Evolutionary conservation across 1,284 basidiomycete genomes (phyloP), one percentile per base, ranked within the genome.

Genomic region (Serendipita sp.): DNA sequence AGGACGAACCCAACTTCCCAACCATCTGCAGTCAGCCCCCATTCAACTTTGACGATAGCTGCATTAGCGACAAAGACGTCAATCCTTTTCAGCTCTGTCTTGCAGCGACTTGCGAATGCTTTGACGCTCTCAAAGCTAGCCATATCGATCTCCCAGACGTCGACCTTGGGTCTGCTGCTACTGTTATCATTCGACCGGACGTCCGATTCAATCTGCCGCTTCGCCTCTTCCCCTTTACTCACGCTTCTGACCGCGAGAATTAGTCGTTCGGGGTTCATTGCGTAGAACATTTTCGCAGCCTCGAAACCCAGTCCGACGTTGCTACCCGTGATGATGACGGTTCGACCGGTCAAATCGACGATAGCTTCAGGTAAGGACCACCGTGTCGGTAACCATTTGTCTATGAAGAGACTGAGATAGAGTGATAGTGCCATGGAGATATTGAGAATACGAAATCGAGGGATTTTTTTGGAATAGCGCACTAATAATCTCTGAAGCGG

Each of bases 241-340:
- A 67, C 67, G 47, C 69, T 68, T 26, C 73, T 66, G 60, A 72
- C 72, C 6, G 64, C 71, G 17, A 74, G 62, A 29, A 74, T 68
- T 30, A 74, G 60, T 55, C 66, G 63, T 17, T 62, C 67, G 10
- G 72, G 70, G 8, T 65, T 66, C 71, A 74, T 72, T 26, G 45
- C 61, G 2, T 73, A 73, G 47, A 74, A 71, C 60, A 72, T 35
- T 13, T 47, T 44, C 4, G 49, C 49, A 22, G 61, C 45, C 55
- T 74, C 72, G 47, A 71, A 67, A 3, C 74, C 74, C 15, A 74
- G 64, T 26, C 74, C 74, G 15, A 67, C 67, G 64, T 74, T 76
- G 26, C 72, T 69, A 8, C 74, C 74, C 2, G 69, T 69, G 47
- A 76, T 68, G 44, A 74, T 60, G 32, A 72, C 69, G 1, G 68